A percentile compares a stretch with the other conserved stretches of the same genome.
phyloP scores from a whole-genome alignment of 306 rosid species.

The Quercus berberidifolia region DNA sequence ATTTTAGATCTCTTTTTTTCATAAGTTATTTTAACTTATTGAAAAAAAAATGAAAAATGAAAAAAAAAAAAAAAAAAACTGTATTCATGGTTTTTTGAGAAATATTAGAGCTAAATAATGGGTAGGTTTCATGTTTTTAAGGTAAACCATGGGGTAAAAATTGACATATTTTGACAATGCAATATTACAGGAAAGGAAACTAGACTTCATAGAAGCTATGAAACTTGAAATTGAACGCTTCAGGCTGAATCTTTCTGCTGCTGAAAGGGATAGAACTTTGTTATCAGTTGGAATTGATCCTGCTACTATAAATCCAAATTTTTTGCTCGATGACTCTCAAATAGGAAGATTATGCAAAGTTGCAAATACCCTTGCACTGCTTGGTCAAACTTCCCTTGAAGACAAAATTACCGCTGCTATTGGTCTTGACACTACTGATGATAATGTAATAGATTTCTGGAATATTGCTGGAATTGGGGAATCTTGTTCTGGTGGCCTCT shows the following conservation, averaged over 20 bases:
- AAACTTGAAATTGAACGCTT: constrained; percentile 97
- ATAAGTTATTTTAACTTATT: too few species aligned
- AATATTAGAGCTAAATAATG: background rate
- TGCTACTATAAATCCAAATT: constrained; percentile 80
- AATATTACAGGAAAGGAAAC: constrained; percentile 56
- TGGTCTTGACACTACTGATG: constrained; percentile 69
- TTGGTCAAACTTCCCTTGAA: constrained; percentile 85
- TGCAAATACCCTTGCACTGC: constrained; percentile 77
- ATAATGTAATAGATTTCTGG: constrained; percentile 82
- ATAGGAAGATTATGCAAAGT: constrained; percentile 71
- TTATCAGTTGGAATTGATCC: constrained; percentile 84
- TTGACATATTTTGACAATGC: constrained; percentile 1
- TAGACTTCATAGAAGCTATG: constrained; percentile 76
- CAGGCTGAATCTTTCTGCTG: constrained; percentile 82
- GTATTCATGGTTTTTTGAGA: background rate
- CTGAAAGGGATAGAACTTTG: constrained; percentile 91
- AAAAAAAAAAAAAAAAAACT: too few species aligned
- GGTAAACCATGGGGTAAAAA: background rate
- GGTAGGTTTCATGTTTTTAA: background rate
- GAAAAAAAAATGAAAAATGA: too few species aligned
- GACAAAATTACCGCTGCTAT: constrained; percentile 78
- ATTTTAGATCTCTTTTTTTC: too few species aligned
- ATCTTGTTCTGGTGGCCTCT: constrained; percentile 63
- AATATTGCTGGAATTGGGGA: constrained; percentile 71
- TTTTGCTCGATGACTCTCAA: constrained; percentile 63